These are phyloP conservation scores for Penicillium crustosum DNA, from an alignment of 2,329 filamentous ascomycete genomes.

Conservation along the genomic window DNA sequence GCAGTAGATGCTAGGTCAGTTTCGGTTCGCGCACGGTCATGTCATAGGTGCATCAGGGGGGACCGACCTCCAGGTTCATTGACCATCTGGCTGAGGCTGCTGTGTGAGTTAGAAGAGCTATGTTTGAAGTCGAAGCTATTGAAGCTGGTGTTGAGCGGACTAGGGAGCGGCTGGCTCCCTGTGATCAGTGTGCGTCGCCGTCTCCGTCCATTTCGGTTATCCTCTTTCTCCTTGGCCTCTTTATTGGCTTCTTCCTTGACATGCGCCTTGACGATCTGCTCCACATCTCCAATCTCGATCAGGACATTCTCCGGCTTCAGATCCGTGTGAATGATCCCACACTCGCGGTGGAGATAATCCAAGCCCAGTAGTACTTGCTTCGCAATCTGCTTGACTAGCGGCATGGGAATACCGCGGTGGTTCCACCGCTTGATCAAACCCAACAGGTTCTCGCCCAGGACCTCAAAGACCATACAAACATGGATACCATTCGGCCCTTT, in stretches of 20 bases:
- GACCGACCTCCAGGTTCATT: constrained; percentile 66
- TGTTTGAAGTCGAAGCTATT: constrained; percentile 68
- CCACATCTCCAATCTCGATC: constrained; percentile 97
- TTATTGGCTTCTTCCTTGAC: constrained; percentile 70
- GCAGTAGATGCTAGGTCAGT: constrained; percentile 45
- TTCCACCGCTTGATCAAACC: constrained; percentile 99
- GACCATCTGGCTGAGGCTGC: constrained; percentile 80
- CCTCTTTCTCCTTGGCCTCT: constrained; percentile 83
- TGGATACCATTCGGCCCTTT: constrained; percentile 95
- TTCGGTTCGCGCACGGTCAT: constrained; percentile 31
- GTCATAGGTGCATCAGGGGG: constrained; percentile 31
- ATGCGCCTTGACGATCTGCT: constrained; percentile 95
- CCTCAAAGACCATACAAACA: constrained; percentile 99
- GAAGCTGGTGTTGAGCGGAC: constrained; percentile 89
- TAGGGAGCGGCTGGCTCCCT: constrained; percentile 92
- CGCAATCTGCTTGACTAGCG: constrained; percentile 96
- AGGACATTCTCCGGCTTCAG: constrained; percentile 97
- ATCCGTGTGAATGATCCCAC: constrained; percentile 98
- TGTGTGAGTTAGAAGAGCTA: constrained; percentile 63
- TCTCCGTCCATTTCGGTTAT: constrained; percentile 86
- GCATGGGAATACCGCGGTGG: constrained; percentile 93
- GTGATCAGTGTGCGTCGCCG: constrained; percentile 92
- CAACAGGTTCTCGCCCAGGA: constrained; percentile 89
- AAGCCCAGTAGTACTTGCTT: constrained; percentile 95
- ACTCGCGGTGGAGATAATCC: constrained; percentile 95